A percentile compares a stretch with the other conserved stretches of the same genome.
These are phyloP conservation scores for Coemansia sp. DNA, from an alignment of 192 early-diverging fungal species.

Conservation along the genomic window DNA sequence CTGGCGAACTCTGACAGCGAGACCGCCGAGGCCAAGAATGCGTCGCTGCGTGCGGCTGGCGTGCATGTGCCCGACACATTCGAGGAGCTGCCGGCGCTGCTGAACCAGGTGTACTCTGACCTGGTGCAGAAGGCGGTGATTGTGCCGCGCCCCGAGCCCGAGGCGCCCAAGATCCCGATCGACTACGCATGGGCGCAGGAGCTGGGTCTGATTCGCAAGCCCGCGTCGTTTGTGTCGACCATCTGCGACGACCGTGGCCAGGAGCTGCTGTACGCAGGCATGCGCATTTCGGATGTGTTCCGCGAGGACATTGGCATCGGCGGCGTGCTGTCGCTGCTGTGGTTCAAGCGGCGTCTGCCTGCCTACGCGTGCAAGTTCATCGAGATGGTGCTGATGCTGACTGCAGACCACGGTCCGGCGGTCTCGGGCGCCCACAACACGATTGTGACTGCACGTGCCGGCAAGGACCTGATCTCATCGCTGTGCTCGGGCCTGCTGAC, in stretches of 20 bases:
- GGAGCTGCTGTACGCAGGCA: conserved; percentile 96
- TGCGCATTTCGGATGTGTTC: conserved; percentile 98
- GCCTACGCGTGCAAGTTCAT: conserved; percentile 95
- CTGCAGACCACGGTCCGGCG: conserved; percentile 98
- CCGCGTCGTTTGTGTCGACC: conserved; percentile 96
- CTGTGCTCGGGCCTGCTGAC: conserved; percentile 93
- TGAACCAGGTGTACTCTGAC: conserved; percentile 73
- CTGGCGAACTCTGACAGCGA: conserved; percentile 94
- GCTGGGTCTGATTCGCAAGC: conserved; percentile 96
- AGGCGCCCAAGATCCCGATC: conserved; percentile 96
- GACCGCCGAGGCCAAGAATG: conserved; percentile 97
- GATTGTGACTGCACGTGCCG: conserved; percentile 91
- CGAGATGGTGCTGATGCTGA: conserved; percentile 99
- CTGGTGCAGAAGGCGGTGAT: conserved; percentile 74
- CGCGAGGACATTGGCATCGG: conserved; percentile 98
- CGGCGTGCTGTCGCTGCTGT: conserved; percentile 92
- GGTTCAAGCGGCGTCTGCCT: conserved; percentile 98
- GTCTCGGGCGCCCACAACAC: conserved; percentile 92
- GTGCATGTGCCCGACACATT: conserved; percentile 94
- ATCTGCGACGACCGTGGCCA: conserved; percentile 99
- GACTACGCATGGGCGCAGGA: conserved; percentile 99
- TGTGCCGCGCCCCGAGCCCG: conserved; percentile 76
- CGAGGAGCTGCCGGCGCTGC: conserved; percentile 83
- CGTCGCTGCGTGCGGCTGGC: conserved; percentile 77
- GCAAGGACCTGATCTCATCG: conserved; percentile 95